phyloP scores from a whole-genome alignment of 306 rosid species.

The Rosa chinensis region DNA sequence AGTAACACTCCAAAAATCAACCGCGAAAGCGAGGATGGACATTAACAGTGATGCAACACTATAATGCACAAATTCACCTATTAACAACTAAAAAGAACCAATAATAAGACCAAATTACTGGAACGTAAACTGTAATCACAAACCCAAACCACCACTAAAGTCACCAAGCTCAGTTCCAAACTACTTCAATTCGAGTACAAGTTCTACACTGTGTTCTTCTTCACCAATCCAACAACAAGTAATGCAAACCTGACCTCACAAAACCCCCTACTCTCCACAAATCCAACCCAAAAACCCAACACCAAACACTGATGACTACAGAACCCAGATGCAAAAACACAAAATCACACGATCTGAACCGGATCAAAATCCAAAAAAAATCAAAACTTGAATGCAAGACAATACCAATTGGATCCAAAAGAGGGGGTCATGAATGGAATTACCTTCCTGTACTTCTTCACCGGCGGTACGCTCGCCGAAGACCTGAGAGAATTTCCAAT shows the following conservation, averaged over 20 bases:
- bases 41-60: constrained; percentile 29
- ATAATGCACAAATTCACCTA: constrained; percentile 15
- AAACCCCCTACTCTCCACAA: constrained; percentile 22
- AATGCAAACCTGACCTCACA: constrained; percentile 40
- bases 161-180: constrained; percentile 42
- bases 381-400: constrained; percentile 60
- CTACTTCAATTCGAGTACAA: constrained; percentile 10
- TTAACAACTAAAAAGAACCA: constrained; percentile 20
- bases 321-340: constrained; percentile 35
- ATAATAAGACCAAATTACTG: constrained; percentile 20
- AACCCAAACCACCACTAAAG: constrained; percentile 26
- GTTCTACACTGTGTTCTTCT: constrained; percentile 28
- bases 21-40: not conserved
- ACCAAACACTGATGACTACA: constrained; percentile 30
- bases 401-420: constrained; percentile 69
- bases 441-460: constrained; percentile 99
- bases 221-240: constrained; percentile 29
- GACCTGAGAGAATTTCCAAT: constrained; percentile 99
- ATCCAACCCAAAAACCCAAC: constrained; percentile 33
- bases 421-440: not conserved
- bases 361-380: constrained; percentile 48
- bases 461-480: constrained; percentile 98
- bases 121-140: constrained; percentile 25
- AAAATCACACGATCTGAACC: constrained; percentile 50
- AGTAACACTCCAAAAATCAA: constrained; percentile 21